phyloP scores from a whole-genome alignment of 2,329 filamentous ascomycete genomes.

The Cryphonectria carpinicola region DNA sequence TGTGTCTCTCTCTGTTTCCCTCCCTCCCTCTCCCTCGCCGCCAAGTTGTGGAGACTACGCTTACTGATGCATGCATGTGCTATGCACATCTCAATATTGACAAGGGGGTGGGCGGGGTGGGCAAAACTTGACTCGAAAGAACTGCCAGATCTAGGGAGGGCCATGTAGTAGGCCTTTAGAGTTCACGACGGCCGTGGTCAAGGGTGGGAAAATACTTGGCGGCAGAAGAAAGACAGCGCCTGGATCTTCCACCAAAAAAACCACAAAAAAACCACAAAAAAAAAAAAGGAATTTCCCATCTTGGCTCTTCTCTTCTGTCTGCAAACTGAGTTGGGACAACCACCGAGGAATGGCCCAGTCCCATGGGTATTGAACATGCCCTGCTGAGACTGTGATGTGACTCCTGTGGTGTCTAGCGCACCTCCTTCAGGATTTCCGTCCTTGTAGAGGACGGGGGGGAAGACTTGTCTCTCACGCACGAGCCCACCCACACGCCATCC shows the following conservation, averaged over 20 bases:
- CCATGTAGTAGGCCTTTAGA: background rate
- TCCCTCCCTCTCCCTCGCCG: background rate
- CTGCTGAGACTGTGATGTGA: background rate
- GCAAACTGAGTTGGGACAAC: too few species aligned
- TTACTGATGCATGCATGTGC: background rate
- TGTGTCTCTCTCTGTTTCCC: too few species aligned
- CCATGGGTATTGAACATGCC: background rate
- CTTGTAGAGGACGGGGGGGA: background rate
- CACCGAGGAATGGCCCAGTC: too few species aligned
- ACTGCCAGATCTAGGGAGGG: background rate
- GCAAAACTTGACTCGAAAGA: background rate
- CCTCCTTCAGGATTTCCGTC: background rate
- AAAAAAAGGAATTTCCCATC: too few species aligned
- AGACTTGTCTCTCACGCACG: too few species aligned
- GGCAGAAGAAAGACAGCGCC: background rate
- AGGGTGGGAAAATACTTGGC: too few species aligned
- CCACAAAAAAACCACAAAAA: too few species aligned
- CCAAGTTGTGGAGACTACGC: background rate
- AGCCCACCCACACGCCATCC: background rate
- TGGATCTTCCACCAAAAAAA: too few species aligned
- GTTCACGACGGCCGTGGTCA: background rate
- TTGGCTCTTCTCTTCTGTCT: too few species aligned
- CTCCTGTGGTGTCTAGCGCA: background rate
- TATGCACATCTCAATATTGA: background rate
- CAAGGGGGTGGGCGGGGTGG: background rate